Evolutionary conservation across 2,329 filamentous ascomycete genomes (phyloP).

Genomic region (Metarhizium humberi): DNA sequence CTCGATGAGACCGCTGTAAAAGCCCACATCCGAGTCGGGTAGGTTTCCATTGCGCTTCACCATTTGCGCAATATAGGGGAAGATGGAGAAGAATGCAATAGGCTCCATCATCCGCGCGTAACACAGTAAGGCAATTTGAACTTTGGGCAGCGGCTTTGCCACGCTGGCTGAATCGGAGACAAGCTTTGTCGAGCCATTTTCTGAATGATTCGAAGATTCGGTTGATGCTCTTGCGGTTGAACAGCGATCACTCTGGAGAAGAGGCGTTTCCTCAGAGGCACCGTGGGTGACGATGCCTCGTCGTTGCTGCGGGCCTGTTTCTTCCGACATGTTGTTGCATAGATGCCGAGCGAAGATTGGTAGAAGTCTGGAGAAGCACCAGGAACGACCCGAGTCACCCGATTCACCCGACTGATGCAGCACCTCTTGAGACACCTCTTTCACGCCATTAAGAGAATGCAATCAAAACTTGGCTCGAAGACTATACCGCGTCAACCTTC

Average conservation of each 20-base stretch:
- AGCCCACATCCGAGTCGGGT: slow-evolving; percentile 59
- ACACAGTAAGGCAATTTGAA: slow-evolving; percentile 66
- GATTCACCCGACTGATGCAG: no score
- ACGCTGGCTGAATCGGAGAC: slow-evolving; percentile 10
- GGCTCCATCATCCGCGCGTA: slow-evolving; percentile 66
- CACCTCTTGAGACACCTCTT: no score
- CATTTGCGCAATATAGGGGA: slow-evolving; percentile 75
- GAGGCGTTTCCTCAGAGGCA: slow-evolving; percentile 1
- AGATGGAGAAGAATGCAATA: slow-evolving; percentile 75
- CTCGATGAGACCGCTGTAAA: slow-evolving; percentile 70
- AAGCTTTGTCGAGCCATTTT: not conserved
- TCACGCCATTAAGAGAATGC: no score
- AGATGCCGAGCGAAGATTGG: not conserved
- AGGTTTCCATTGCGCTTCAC: slow-evolving; percentile 56
- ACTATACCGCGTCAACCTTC: not conserved
- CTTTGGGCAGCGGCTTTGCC: slow-evolving; percentile 38
- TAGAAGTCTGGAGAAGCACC: no score
- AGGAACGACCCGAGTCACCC: no score
- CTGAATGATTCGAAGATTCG: not conserved
- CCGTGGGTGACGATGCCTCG: not conserved
- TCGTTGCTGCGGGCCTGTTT: not conserved
- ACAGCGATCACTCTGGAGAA: not conserved
- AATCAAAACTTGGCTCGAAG: no score
- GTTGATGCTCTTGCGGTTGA: not conserved
- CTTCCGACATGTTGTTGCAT: not conserved